Conservation (phyloP, 2,329 filamentous ascomycete species). For the Aspergillus udagawae region DNA sequence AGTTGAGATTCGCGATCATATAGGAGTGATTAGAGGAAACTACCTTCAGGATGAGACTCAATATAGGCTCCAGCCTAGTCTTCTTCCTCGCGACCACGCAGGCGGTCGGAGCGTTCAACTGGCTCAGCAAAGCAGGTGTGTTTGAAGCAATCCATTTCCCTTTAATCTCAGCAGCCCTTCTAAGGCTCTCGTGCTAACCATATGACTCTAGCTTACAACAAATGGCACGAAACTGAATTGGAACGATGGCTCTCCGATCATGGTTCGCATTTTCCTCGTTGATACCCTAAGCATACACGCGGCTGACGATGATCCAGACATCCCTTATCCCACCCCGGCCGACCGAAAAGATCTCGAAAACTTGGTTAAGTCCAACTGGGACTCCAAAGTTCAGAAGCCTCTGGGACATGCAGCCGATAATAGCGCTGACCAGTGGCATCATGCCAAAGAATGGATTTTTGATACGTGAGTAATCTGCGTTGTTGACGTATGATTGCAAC, state of each 20-base stretch:
- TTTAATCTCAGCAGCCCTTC: background rate
- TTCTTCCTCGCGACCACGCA: constrained; percentile 66
- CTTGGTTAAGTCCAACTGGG: constrained; percentile 87
- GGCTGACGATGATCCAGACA: constrained; percentile 40
- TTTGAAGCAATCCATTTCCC: constrained; percentile 10
- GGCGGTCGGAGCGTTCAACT: constrained; percentile 67
- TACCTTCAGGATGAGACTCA: constrained; percentile 69
- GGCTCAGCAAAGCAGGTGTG: constrained; percentile 84
- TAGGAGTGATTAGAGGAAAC: background rate
- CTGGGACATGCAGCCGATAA: constrained; percentile 78
- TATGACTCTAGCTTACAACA: constrained; percentile 76
- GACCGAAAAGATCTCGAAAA: constrained; percentile 94
- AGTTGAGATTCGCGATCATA: background rate
- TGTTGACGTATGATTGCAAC: constrained; percentile 5
- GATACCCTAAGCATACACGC: background rate
- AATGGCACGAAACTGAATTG: constrained; percentile 97
- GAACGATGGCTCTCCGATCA: constrained; percentile 95
- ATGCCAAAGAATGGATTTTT: constrained; percentile 85
- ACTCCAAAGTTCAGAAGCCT: constrained; percentile 65
- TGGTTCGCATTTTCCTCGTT: constrained; percentile 32
- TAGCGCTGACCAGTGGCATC: constrained; percentile 65
- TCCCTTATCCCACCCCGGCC: constrained; percentile 84
- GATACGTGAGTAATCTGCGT: constrained; percentile 56
- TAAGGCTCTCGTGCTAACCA: constrained; percentile 2
- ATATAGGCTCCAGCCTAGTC: constrained; percentile 63